These are phyloP conservation scores for Aspergillus luchuensis DNA, from an alignment of 2,329 filamentous ascomycete species.

Conservation along the genomic window DNA sequence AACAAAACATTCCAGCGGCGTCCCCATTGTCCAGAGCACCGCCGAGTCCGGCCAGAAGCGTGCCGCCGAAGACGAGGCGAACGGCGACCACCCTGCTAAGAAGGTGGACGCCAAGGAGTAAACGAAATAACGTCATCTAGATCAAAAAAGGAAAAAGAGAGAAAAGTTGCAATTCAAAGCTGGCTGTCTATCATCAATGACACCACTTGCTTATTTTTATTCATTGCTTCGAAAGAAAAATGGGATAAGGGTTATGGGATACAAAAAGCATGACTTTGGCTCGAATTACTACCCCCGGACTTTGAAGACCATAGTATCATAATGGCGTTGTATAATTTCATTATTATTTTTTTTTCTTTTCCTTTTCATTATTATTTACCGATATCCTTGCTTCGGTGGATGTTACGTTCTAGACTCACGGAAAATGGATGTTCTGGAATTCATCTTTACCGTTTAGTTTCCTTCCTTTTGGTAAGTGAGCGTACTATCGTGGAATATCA, in stretches of 20 bases:
- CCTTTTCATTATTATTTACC: not conserved
- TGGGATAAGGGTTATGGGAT: not conserved
- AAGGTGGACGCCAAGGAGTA: constrained; percentile 52
- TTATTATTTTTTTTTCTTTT: constrained; percentile 9
- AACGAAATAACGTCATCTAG: constrained; percentile 10
- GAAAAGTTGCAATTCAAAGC: not conserved
- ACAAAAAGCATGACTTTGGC: constrained; percentile 21
- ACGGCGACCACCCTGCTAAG: constrained; percentile 47
- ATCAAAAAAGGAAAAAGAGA: not conserved
- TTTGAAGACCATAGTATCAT: constrained; percentile 9
- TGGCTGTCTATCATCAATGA: not conserved
- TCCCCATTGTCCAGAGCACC: constrained; percentile 47
- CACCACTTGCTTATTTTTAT: constrained; percentile 16
- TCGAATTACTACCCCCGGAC: constrained; percentile 4
- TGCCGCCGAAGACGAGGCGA: constrained; percentile 36
- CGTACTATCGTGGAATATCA: no score
- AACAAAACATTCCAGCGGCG: constrained; percentile 36
- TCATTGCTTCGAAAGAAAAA: constrained; percentile 16
- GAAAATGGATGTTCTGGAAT: not conserved
- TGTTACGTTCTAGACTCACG: not conserved
- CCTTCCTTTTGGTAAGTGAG: not conserved
- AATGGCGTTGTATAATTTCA: constrained; percentile 16
- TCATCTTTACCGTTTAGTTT: not conserved
- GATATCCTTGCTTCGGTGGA: not conserved
- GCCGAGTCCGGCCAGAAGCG: constrained; percentile 48